Conservation (phyloP, 75 land plant genomes). For the Larix kaempferi region DNA sequence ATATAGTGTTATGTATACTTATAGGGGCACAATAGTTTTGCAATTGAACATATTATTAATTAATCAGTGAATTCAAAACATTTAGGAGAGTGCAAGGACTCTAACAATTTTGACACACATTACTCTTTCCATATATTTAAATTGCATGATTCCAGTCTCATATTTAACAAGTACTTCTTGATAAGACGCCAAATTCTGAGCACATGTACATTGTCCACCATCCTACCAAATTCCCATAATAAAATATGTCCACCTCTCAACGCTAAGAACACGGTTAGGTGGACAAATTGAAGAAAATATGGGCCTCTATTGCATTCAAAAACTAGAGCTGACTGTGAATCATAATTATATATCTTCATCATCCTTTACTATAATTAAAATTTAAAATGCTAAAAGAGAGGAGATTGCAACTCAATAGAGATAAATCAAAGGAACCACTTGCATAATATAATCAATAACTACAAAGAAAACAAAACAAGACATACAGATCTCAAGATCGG, state of each 20-base stretch:
- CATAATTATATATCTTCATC: neutral
- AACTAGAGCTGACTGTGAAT: neutral
- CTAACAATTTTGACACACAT: neutral
- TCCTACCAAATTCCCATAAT: neutral
- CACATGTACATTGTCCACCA: neutral
- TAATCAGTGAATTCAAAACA: neutral
- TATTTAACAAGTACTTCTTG: neutral
- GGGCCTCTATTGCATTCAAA: neutral
- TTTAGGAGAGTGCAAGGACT: neutral
- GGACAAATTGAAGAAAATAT: neutral
- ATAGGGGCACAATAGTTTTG: too few species aligned
- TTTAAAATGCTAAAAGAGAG: too few species aligned
- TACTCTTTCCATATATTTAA: neutral
- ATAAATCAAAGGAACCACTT: neutral
- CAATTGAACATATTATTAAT: too few species aligned
- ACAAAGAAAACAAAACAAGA: neutral
- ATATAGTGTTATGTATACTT: too few species aligned
- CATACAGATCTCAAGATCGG: conserved; percentile 52
- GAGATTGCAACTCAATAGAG: neutral
- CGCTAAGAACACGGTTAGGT: neutral
- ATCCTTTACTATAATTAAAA: neutral
- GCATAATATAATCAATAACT: neutral
- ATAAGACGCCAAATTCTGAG: neutral
- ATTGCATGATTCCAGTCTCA: neutral
- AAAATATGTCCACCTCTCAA: neutral